These are phyloP conservation scores for Rhizophagus clarus DNA, from an alignment of 192 early-diverging fungal species.

Conservation along the genomic window DNA sequence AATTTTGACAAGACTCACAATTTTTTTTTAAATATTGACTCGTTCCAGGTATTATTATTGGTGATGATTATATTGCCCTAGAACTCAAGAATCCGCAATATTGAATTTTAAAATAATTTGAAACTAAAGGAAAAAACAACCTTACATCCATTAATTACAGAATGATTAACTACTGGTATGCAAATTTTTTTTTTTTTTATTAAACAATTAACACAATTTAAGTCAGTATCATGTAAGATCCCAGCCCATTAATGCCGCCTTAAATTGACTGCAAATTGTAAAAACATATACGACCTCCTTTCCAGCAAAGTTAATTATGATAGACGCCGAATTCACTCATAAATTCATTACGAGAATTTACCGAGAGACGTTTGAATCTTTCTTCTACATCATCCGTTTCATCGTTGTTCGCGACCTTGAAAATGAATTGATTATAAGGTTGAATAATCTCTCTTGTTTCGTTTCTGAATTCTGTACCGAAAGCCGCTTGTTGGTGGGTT, in stretches of 20 bases:
- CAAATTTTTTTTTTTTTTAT: not conserved
- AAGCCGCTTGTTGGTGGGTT: not conserved
- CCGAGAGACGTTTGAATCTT: not conserved
- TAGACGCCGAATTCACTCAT: not conserved
- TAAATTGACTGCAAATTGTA: not conserved
- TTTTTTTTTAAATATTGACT: no score
- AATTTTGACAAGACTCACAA: no score
- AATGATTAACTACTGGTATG: not conserved
- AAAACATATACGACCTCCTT: not conserved
- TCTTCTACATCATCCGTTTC: constrained; percentile 9
- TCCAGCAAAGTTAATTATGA: not conserved
- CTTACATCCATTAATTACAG: not conserved
- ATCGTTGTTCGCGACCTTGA: not conserved
- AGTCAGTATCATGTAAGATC: not conserved
- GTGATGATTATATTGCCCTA: no score
- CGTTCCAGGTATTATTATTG: no score
- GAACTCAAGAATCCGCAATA: no score
- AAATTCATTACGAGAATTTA: not conserved
- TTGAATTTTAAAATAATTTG: no score
- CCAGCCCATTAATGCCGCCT: not conserved
- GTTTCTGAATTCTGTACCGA: not conserved
- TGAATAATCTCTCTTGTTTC: not conserved
- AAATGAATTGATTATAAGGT: not conserved
- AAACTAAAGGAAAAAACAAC: not conserved
- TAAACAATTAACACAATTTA: not conserved